A percentile compares a stretch with the other conserved stretches of the same genome.
Conservation (phyloP, 352 stramenopile species). For the Pythium sukuiense region DNA sequence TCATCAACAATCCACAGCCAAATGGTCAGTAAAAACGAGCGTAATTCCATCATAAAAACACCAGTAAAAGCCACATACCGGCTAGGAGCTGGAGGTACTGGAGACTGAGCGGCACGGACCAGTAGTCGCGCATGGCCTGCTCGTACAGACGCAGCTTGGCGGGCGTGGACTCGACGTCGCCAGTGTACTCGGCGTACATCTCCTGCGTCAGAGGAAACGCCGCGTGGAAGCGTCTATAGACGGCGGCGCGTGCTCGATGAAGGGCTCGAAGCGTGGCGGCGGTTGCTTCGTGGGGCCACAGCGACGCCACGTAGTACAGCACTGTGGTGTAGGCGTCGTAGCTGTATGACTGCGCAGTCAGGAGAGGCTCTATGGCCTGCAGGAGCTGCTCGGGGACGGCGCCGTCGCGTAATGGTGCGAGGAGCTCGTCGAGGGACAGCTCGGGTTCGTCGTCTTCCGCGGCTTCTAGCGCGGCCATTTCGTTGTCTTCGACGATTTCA, state of each 20-base stretch:
- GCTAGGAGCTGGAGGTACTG: conserved; percentile 40
- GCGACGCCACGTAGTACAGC: conserved; percentile 24
- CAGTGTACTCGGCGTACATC: conserved; percentile 60
- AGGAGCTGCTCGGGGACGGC: conserved; percentile 12
- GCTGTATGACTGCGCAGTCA: conserved; percentile 5
- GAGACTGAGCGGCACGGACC: conserved; percentile 48
- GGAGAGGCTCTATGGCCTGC: conserved; percentile 15
- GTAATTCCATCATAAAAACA: not conserved
- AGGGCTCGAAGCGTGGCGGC: conserved; percentile 23
- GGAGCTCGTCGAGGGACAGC: conserved; percentile 16
- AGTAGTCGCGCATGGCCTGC: conserved; percentile 48
- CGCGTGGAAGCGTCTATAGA: conserved; percentile 52
- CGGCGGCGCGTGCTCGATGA: conserved; percentile 30
- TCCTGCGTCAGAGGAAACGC: conserved; percentile 56
- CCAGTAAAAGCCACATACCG: conserved; percentile 22
- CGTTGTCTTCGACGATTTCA: conserved; percentile 40
- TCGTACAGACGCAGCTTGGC: conserved; percentile 41
- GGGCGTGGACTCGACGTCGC: conserved; percentile 25
- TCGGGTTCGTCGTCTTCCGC: conserved; percentile 6
- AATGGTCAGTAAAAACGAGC: not conserved
- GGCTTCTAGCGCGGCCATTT: conserved; percentile 35
- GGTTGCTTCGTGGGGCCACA: conserved; percentile 20
- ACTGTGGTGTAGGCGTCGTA: conserved; percentile 31
- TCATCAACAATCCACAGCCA: conserved; percentile 1
- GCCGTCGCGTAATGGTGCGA: conserved; percentile 9